Conservation (phyloP, 352 stramenopile species). For the Phytophthora brassicae region DNA sequence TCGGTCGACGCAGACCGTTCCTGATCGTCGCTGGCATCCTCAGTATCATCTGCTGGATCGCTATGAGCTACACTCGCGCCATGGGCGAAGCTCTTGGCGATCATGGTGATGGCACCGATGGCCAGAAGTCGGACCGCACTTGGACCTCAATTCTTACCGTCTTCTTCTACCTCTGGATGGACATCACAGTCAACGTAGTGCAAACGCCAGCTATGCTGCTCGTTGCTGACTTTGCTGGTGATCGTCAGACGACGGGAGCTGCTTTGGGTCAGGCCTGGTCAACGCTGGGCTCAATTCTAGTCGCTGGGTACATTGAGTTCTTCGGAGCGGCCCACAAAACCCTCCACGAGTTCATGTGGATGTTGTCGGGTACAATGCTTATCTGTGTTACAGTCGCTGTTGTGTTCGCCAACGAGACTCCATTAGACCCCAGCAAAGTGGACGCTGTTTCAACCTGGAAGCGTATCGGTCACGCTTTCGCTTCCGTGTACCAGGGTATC, state of each 20-base stretch:
- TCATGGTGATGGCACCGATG: constrained; percentile 28
- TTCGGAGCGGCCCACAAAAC: constrained; percentile 52
- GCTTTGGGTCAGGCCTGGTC: constrained; percentile 50
- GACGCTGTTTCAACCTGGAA: constrained; percentile 26
- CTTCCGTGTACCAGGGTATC: constrained; percentile 42
- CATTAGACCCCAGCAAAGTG: constrained; percentile 30
- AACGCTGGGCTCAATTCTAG: constrained; percentile 49
- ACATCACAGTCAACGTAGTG: constrained; percentile 64
- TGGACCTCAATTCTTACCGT: constrained; percentile 56
- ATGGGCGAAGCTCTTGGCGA: constrained; percentile 59
- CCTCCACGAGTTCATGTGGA: constrained; percentile 54
- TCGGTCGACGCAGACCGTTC: constrained; percentile 44
- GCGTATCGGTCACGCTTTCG: constrained; percentile 37
- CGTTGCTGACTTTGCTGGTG: constrained; percentile 60
- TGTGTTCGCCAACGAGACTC: constrained; percentile 39
- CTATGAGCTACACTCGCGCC: constrained; percentile 63
- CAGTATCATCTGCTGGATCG: constrained; percentile 54
- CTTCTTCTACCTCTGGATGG: constrained; percentile 71
- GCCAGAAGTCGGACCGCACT: constrained; percentile 28
- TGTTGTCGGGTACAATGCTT: constrained; percentile 49
- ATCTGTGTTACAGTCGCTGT: constrained; percentile 37
- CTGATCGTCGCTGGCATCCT: constrained; percentile 40
- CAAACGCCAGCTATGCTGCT: constrained; percentile 54
- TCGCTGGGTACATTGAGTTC: constrained; percentile 58
- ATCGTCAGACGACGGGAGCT: constrained; percentile 57